Base-by-base conservation (phyloP, 2,329 filamentous ascomycete genomes). In the Penicillium sp. region DNA sequence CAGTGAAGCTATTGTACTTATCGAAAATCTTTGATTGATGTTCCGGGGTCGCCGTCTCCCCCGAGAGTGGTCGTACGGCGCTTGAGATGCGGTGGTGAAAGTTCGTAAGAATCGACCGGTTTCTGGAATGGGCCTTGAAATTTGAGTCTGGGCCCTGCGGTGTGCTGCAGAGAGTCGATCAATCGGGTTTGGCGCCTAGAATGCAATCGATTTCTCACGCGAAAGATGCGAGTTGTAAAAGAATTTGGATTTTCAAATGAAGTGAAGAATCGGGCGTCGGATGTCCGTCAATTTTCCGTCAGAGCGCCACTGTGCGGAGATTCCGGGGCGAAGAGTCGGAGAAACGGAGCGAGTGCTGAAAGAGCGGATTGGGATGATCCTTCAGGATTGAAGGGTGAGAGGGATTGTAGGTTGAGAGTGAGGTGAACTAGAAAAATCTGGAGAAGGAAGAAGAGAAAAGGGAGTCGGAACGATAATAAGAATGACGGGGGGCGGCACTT, bases 31-130 rank as follows among this genome's bases (percentile, higher is more conserved):
- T 52, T 31, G n/a, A 46, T 49, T 55, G 51, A 43, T 57, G 61
- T 64, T 68, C 64, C 67, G 67, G 67, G 67, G 67, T 67, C 67
- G 67, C 67, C 67, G 67, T 67, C 64, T 69, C 64, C 67, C 67
- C 67, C 67, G 65, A 69, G 61, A 63, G 67, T 69, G 62, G 59
- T 69, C 67, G 67, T 66, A 66, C 67, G 67, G 67, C 67, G 67
- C 64, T 61, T 64, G 52, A 58, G 59, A 58, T 50, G 37, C 44
- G 53, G 55, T 52, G 49, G 45, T 47, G 33, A 56, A 48, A 35
- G 34, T 58, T 56, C 53, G 54, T 51, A 45, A 57, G 54, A 46
- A 48, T 53, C 56, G 37, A 37, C 50, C 43, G 55, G 44, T 39
- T 45, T 24, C 22, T 40, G 42, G 47, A 45, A 35, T 29, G 34